These are phyloP conservation scores for Lepidium aucheri DNA, from an alignment of 345 rosid genomes.

Conservation along the genomic window DNA sequence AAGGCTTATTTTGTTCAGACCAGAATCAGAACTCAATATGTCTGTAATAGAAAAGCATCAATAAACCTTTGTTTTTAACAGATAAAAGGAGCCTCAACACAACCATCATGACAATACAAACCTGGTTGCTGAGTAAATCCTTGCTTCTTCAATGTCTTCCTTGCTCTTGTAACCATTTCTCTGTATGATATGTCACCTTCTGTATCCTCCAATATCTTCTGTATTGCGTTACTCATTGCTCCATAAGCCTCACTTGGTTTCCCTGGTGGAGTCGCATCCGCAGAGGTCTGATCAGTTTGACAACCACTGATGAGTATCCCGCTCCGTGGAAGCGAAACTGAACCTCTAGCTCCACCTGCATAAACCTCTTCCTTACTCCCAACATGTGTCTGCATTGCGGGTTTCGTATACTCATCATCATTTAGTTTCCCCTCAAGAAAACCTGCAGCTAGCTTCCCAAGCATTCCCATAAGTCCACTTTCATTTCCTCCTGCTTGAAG, in stretches of 20 bases:
- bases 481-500: conserved; percentile 39
- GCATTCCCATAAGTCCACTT: conserved; percentile 80
- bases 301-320: conserved; percentile 93
- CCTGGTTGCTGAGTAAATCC: conserved; percentile 97
- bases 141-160: conserved; percentile 54
- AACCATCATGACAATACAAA: conserved; percentile 75
- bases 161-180: conserved; percentile 58
- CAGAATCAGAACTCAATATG: conserved; percentile 1
- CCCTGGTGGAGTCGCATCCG: conserved; percentile 86
- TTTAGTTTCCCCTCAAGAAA: conserved; percentile 77
- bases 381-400: conserved; percentile 66
- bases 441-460: conserved; percentile 78
- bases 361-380: conserved; percentile 65
- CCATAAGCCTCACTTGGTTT: conserved; percentile 65
- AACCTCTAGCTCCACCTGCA: conserved; percentile 61
- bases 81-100: conserved; percentile 51
- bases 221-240: conserved; percentile 91
- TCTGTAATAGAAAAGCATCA: background rate
- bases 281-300: conserved; percentile 89
- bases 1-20: conserved; percentile 15
- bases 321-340: conserved; percentile 48
- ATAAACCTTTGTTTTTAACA: conserved; percentile 13
- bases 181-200: conserved; percentile 48
- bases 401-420: conserved; percentile 56
- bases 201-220: conserved; percentile 57